Conservation (phyloP, 2,329 filamentous ascomycete genomes). For the Byssoonygena ceratinophila region DNA sequence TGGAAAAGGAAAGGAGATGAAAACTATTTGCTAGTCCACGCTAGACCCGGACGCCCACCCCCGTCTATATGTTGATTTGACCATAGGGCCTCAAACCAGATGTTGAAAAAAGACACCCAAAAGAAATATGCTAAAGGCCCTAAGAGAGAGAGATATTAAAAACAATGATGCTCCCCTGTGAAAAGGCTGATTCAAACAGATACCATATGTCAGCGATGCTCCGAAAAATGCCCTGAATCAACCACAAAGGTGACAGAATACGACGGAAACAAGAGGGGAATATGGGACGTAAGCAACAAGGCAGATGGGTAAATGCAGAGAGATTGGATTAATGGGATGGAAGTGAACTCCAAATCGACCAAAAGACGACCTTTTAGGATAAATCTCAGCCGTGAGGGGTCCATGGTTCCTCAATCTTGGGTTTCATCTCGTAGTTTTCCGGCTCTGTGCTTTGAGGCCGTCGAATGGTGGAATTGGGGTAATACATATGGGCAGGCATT, state of each 20-base stretch:
- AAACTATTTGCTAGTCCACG: not conserved
- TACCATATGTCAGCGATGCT: constrained; percentile 12
- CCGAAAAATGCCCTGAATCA: constrained; percentile 8
- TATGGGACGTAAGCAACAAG: not conserved
- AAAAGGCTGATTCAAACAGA: too few relatives aligned
- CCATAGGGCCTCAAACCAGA: not conserved
- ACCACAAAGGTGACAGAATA: not conserved
- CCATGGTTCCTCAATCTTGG: constrained; percentile 25
- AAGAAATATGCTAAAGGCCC: not conserved
- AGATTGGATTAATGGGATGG: not conserved
- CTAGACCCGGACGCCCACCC: not conserved
- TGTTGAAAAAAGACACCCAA: not conserved
- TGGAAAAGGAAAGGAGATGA: not conserved
- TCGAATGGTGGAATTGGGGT: constrained; percentile 56
- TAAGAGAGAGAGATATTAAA: not conserved
- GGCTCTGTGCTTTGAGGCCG: constrained; percentile 67
- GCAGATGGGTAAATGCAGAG: not conserved
- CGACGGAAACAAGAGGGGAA: not conserved
- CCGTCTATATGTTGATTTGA: constrained; percentile 4
- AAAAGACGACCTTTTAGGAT: too few relatives aligned
- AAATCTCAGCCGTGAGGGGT: not conserved
- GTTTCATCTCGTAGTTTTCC: constrained; percentile 53
- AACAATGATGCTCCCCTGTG: not conserved
- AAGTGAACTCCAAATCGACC: not conserved
- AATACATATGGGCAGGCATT: constrained; percentile 57